Evolutionary conservation across 345 rosid species (phyloP), one percentile per base, ranked within the genome.

Genomic region (Dipteronia dyeriana): DNA sequence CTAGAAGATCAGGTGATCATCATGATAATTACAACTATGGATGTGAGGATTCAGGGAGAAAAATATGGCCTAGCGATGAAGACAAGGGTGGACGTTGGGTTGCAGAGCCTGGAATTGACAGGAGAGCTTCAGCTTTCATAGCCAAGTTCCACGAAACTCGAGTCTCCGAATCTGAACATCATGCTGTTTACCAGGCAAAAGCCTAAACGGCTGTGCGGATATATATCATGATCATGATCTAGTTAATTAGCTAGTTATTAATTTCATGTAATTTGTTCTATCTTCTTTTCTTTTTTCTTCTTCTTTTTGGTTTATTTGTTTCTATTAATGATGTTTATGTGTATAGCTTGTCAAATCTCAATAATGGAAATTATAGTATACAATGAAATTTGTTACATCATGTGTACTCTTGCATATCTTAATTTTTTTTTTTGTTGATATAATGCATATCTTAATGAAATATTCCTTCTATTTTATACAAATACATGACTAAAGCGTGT

Each of bases 111-210:
- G 79, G 87, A 9, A 81, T 88, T 49, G 80, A 88, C 73, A 53
- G 53, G 12, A 86, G 79, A 73, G 89, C 87, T 41, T 12, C 85
- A 3, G 88, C 75, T 31, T 89, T 91, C 82, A 92, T 92, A 4
- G 85, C 86, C 53, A 82, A 80, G 80, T 85, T 88, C 78, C 89
- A 89, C 66, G 83, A 86, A 39, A 77, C 81, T 65, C 90, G 84
- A 19, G 65, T 86, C 83, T 81, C 83, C 6, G 88, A 87, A 65
- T 79, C 90, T 3, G 87, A 84, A 63, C 72, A 78, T 66, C 82
- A 83, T 76, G 77, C 82, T 43, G 80, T 77, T 57, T 81, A 75
- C 20, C 54, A 8, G 20, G 59, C 26, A 39, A 73, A 10, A 45
- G 23, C 17, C 10, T 31, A 31, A 31, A 31, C 34, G 34, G 34